Evolutionary conservation across 2,329 filamentous ascomycete genomes (phyloP).

Genomic region (Cladosporium austrohemisphaericum): DNA sequence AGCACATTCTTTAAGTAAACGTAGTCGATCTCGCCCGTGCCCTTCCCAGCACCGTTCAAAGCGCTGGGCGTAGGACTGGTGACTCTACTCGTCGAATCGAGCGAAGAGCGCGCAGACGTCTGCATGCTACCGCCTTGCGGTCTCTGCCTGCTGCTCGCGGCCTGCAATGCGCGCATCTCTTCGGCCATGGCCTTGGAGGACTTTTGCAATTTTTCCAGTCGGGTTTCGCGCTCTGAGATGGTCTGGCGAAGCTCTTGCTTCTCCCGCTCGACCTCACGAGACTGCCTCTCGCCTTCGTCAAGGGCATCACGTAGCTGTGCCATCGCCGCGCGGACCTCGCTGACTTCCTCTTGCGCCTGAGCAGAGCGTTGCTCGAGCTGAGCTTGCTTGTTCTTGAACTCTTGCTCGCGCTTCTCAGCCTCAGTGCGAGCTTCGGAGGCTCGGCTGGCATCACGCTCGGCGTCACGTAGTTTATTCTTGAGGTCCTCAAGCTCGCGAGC

Average conservation of each 20-base stretch:
- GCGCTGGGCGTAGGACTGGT: slow-evolving; percentile 43
- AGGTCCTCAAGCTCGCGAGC: slow-evolving; percentile 84
- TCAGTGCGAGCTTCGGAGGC: slow-evolving; percentile 74
- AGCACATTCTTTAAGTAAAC: slow-evolving; percentile 78
- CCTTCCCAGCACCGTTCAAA: slow-evolving; percentile 20
- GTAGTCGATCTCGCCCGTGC: slow-evolving; percentile 47
- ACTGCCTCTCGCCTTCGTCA: slow-evolving; percentile 82
- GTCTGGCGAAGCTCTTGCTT: slow-evolving; percentile 69
- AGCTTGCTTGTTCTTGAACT: slow-evolving; percentile 69
- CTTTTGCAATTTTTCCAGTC: slow-evolving; percentile 76
- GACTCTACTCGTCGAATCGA: slow-evolving; percentile 50
- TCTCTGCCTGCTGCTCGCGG: slow-evolving; percentile 29
- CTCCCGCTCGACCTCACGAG: slow-evolving; percentile 78
- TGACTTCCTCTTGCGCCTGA: slow-evolving; percentile 67
- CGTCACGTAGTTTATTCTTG: slow-evolving; percentile 71
- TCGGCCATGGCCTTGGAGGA: slow-evolving; percentile 59
- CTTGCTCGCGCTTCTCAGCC: slow-evolving; percentile 67
- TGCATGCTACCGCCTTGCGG: slow-evolving; percentile 42
- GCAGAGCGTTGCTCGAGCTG: slow-evolving; percentile 70
- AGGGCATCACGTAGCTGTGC: slow-evolving; percentile 72
- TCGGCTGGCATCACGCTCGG: slow-evolving; percentile 70
- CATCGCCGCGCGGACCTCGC: slow-evolving; percentile 73
- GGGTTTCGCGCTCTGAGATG: slow-evolving; percentile 71
- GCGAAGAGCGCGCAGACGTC: slow-evolving; percentile 54
- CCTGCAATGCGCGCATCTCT: slow-evolving; percentile 51